Evolutionary conservation across 257 asterid genomes (phyloP), one percentile per base, ranked within the genome.

Genomic region (Fraxinus cuspidata): DNA sequence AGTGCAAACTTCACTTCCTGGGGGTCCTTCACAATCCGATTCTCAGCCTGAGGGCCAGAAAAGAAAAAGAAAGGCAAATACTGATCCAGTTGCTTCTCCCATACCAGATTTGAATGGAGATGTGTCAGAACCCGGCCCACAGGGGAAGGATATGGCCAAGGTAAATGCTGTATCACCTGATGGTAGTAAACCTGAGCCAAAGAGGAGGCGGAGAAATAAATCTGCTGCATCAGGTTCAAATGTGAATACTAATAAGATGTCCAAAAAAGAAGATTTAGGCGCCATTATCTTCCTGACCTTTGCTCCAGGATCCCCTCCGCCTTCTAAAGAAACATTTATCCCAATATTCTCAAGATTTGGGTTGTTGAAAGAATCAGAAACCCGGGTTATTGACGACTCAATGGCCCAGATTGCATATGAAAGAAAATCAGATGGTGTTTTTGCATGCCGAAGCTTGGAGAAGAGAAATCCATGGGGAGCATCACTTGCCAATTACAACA

Each of bases 101-200:
- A 81, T 93, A 69, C 98, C 95, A 28, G 98, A 94, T 85, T 85
- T 90, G 91, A 92, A 90, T 28, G 91, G 92, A 28, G 82, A 77
- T 71, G 81, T 32, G 28, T 25, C 70, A 0, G 90, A 88, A 29
- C 38, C 32, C 29, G 72, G 58, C 68, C 60, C 84, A 34, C 74
- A 76, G 23, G 90, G 79, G 28, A 80, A 67, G 73, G 44, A 65
- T 60, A n/a, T 64, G 19, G 42, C 89, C 2, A 88, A 80, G 31
- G 77, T 74, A 28, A 81, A 77, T 71, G 78, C 38, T 29, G 38
- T 79, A 74, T 29, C 76, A 40, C 78, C 83, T 13, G 75, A 81
- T 47, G 74, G 71, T 10, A 75, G 73, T 12, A 81, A 87, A 72
- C 77, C 86, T 8, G 80, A 60, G 51, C 83, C 16, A 28, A 81